phyloP scores from a whole-genome alignment of 2,329 filamentous ascomycete species.

The Falciphora oryzae region DNA sequence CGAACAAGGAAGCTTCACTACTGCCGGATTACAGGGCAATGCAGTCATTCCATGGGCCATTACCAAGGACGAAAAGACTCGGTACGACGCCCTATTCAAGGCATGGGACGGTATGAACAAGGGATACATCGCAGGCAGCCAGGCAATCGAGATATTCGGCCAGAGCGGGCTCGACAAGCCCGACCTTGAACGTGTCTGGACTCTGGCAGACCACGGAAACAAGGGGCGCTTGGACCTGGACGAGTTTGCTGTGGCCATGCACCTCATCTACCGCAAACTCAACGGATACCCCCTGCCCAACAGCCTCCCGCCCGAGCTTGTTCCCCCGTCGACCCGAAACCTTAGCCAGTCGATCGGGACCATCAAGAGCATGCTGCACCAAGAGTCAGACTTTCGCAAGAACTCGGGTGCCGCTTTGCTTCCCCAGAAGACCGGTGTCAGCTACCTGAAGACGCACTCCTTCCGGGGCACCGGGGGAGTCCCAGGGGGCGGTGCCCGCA shows the following conservation, averaged over 20 bases:
- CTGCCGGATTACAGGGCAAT: constrained; percentile 82
- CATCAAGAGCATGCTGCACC: constrained; percentile 81
- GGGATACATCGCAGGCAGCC: constrained; percentile 84
- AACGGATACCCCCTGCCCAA: constrained; percentile 92
- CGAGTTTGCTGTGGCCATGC: constrained; percentile 98
- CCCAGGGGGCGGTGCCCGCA: constrained; percentile 54
- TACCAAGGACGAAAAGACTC: constrained; percentile 96
- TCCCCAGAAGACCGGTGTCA: constrained; percentile 95
- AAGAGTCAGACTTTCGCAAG: constrained; percentile 87
- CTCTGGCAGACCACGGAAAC: constrained; percentile 86
- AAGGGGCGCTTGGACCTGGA: constrained; percentile 92
- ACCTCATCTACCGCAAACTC: constrained; percentile 94
- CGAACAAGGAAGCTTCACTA: constrained; percentile 76
- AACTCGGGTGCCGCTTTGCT: constrained; percentile 83
- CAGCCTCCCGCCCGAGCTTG: constrained; percentile 81
- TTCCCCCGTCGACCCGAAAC: constrained; percentile 91
- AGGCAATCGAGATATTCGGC: constrained; percentile 94
- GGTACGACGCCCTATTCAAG: constrained; percentile 91
- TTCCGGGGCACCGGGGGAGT: constrained; percentile 64
- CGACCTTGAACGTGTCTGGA: constrained; percentile 92
- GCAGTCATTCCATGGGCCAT: constrained; percentile 97
- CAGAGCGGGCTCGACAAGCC: constrained; percentile 90
- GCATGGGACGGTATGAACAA: constrained; percentile 95
- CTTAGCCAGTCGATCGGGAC: constrained; percentile 89
- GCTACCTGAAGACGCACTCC: constrained; percentile 93